Evolutionary conservation across 306 rosid genomes (phyloP).

Genomic region (Fragaria iinumae): DNA sequence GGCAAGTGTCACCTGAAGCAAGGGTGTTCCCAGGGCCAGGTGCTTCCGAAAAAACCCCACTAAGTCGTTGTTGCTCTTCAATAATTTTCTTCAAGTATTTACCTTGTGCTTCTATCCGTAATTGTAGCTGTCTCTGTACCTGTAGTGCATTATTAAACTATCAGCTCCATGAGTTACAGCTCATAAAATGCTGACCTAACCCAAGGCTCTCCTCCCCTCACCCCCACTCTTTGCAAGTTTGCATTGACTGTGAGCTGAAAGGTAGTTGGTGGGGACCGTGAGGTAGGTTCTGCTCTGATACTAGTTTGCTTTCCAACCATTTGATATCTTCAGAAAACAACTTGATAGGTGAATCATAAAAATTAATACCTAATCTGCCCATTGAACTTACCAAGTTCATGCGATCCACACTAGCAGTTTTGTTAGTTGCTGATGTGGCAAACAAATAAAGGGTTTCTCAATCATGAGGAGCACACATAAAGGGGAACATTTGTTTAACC

Average conservation of each 20-base stretch:
- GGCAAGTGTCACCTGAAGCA: slow-evolving; percentile 44
- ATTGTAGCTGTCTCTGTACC: slow-evolving; percentile 97
- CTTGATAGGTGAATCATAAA: slow-evolving; percentile 12
- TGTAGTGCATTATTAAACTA: slow-evolving; percentile 35
- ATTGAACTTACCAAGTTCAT: not conserved
- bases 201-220: not conserved
- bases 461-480: not conserved
- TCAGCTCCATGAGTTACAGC: slow-evolving; percentile 8
- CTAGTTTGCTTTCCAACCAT: not conserved
- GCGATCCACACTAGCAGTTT: not conserved
- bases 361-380: not conserved
- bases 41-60: slow-evolving; percentile 76
- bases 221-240: not conserved
- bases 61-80: slow-evolving; percentile 90
- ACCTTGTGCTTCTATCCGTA: slow-evolving; percentile 95
- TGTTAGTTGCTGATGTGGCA: not conserved
- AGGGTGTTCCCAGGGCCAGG: slow-evolving; percentile 45
- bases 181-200: not conserved
- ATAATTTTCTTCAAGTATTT: slow-evolving; percentile 96
- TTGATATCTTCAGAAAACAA: not conserved
- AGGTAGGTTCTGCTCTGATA: not conserved
- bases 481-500: not conserved
- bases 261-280: not conserved
- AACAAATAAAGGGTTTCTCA: not conserved
- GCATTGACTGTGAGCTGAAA: not conserved